A percentile compares a stretch with the other conserved stretches of the same genome.
phyloP scores from a whole-genome alignment of 2,329 filamentous ascomycete species.

The Dactylellina parvicollis region DNA sequence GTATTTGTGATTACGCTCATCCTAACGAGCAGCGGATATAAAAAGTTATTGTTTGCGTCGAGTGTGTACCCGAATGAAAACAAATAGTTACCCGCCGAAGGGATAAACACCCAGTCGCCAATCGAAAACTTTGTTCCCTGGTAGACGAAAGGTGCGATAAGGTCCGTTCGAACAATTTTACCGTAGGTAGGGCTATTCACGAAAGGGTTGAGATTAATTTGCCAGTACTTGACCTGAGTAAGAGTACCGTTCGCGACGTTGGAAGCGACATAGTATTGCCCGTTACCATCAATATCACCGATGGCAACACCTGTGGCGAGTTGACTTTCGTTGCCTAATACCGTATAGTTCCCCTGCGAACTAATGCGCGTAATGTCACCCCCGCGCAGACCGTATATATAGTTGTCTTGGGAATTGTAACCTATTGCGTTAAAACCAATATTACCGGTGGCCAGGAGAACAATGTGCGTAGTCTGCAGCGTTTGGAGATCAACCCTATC shows the following conservation, averaged over 20 bases:
- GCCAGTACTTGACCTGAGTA: background rate
- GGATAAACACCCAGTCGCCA: background rate
- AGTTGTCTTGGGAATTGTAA: conserved; percentile 5
- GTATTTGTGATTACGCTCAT: background rate
- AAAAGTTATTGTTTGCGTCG: background rate
- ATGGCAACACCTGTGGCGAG: background rate
- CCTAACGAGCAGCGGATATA: background rate
- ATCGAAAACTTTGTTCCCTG: background rate
- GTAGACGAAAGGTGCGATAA: background rate
- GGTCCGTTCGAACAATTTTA: background rate
- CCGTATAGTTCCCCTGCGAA: background rate
- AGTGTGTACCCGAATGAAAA: background rate
- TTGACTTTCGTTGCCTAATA: background rate
- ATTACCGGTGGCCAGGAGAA: background rate
- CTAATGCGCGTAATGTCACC: background rate
- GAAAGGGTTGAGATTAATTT: conserved; percentile 10
- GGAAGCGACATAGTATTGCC: background rate
- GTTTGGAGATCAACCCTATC: background rate
- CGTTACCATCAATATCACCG: conserved; percentile 3
- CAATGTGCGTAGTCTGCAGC: background rate
- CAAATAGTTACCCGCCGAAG: background rate
- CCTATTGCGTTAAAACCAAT: background rate
- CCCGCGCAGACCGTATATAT: background rate
- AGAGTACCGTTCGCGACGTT: background rate
- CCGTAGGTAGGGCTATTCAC: background rate